phyloP scores from a whole-genome alignment of 192 early-diverging fungal species.

The Coemansia sp. region DNA sequence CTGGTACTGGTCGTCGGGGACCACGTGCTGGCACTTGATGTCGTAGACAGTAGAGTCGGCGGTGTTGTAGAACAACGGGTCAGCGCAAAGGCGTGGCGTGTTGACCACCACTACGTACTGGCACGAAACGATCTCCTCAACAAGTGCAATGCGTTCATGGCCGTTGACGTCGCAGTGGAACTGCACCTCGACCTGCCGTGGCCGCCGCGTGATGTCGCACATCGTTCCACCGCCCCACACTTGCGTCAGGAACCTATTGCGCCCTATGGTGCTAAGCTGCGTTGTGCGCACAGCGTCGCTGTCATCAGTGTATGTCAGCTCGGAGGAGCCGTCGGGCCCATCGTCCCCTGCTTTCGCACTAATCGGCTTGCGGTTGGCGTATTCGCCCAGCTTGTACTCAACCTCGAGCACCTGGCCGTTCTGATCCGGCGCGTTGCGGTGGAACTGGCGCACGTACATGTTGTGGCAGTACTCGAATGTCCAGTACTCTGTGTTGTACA shows the following conservation, averaged over 20 bases:
- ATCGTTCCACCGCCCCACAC: constrained; percentile 71
- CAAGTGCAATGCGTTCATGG: constrained; percentile 62
- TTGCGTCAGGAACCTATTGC: constrained; percentile 65
- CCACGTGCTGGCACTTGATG: constrained; percentile 65
- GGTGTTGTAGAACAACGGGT: constrained; percentile 55
- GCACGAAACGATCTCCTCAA: constrained; percentile 70
- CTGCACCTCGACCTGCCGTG: constrained; percentile 75
- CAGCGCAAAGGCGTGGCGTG: constrained; percentile 71
- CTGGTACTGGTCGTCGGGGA: constrained; percentile 57
- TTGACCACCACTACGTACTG: constrained; percentile 77
- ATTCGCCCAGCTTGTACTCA: constrained; percentile 43
- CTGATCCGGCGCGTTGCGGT: constrained; percentile 36
- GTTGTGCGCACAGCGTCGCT: constrained; percentile 35
- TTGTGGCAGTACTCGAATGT: constrained; percentile 85
- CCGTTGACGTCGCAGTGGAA: constrained; percentile 73
- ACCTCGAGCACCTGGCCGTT: constrained; percentile 33
- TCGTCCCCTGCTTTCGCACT: background rate
- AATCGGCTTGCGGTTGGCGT: constrained; percentile 28
- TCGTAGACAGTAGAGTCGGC: constrained; percentile 51
- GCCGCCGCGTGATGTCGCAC: constrained; percentile 72
- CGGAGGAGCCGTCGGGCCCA: no score
- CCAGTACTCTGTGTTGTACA: constrained; percentile 64
- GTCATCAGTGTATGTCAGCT: no score
- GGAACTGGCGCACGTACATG: constrained; percentile 63
- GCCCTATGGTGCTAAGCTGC: constrained; percentile 40